Evolutionary conservation across 148 eudicot species (phyloP).

Genomic region (Rhododendron ovatum): DNA sequence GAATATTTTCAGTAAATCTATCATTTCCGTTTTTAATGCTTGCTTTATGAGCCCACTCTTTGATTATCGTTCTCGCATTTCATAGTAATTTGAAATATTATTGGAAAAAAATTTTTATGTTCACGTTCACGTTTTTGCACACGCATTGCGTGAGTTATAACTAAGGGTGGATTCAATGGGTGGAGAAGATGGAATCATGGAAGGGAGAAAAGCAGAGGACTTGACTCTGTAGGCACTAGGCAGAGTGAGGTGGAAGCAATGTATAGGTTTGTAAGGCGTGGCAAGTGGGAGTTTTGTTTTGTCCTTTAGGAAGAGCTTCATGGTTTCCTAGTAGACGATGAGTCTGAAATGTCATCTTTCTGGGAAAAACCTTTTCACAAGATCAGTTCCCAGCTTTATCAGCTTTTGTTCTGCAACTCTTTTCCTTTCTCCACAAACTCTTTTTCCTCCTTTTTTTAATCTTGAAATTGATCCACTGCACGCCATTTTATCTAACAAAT

Average conservation of each 20-base stretch:
- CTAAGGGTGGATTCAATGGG: neutral
- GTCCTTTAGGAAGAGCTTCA: neutral
- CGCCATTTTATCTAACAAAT: neutral
- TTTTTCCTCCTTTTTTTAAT: neutral
- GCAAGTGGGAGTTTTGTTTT: neutral
- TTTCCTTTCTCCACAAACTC: neutral
- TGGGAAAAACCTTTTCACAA: neutral
- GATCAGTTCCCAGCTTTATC: neutral
- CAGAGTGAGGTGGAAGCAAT: neutral
- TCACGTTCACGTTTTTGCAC: no score
- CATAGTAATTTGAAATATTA: no score
- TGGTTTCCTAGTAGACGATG: constrained; percentile 34
- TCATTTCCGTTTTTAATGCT: neutral
- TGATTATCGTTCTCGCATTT: no score
- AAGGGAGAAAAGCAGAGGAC: constrained; percentile 7
- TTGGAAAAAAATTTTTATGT: no score
- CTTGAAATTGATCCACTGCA: neutral
- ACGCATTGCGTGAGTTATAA: neutral
- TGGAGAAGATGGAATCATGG: neutral
- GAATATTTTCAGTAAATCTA: neutral
- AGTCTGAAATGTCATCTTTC: neutral
- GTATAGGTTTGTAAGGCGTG: neutral
- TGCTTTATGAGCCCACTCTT: no score
- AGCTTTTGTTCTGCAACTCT: neutral
- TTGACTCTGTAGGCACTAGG: neutral